Conservation (phyloP, 192 early-diverging fungal genomes). For the Fimicolochytrium jonesii region DNA sequence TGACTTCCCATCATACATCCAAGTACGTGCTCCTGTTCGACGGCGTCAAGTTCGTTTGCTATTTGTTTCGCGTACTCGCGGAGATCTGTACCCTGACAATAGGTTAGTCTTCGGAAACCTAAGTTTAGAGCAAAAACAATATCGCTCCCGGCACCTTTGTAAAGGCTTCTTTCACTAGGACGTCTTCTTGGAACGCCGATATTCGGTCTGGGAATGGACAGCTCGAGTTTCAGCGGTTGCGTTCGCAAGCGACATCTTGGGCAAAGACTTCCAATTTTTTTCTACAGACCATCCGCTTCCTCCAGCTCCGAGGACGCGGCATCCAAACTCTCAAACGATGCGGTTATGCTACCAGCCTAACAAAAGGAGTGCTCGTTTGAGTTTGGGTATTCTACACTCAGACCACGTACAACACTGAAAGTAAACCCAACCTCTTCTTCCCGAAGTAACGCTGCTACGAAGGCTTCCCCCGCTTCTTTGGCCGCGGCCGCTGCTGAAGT, state of each 20-base stretch:
- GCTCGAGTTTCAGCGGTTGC: not conserved
- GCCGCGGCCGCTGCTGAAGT: not conserved
- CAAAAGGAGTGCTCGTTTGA: not conserved
- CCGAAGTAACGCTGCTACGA: slow-evolving; percentile 4
- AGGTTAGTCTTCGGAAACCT: not conserved
- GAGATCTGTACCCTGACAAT: slow-evolving; percentile 71
- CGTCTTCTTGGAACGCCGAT: slow-evolving; percentile 77
- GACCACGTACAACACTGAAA: not conserved
- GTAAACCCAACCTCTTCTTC: not conserved
- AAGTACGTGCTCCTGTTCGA: slow-evolving; percentile 67
- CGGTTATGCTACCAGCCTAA: not conserved
- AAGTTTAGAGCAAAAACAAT: not conserved
- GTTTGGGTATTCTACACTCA: no score
- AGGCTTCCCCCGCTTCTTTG: not conserved
- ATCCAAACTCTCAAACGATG: not conserved
- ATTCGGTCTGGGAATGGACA: slow-evolving; percentile 47
- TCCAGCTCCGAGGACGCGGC: slow-evolving; percentile 7
- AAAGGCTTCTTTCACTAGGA: slow-evolving; percentile 74
- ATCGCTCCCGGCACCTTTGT: slow-evolving; percentile 44
- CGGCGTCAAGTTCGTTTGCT: slow-evolving; percentile 62
- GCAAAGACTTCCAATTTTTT: no score
- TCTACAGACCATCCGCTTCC: slow-evolving; percentile 1
- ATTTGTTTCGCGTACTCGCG: slow-evolving; percentile 79
- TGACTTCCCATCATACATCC: no score
- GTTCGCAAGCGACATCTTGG: no score